These are phyloP conservation scores for Kodamaea alishanica DNA, from an alignment of 1,139 yeast species.

Conservation along the genomic window DNA sequence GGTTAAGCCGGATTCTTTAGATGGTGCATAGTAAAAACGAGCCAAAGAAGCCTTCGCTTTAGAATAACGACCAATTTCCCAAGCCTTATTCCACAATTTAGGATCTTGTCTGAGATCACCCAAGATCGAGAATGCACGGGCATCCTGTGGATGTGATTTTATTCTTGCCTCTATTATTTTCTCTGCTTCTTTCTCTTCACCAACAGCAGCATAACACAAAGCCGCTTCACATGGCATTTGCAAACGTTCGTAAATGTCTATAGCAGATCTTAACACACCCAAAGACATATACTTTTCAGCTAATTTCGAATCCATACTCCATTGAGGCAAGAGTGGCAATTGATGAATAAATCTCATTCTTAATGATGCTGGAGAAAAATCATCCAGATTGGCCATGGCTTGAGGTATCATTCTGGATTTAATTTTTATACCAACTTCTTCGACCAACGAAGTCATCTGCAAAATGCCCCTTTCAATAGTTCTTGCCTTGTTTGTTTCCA, in stretches of 20 bases:
- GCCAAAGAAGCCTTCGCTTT: conserved; percentile 86
- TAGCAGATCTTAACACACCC: conserved; percentile 83
- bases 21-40: conserved; percentile 66
- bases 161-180: conserved; percentile 55
- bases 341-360: conserved; percentile 72
- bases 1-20: conserved; percentile 47
- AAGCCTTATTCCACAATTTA: conserved; percentile 72
- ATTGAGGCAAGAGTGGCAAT: conserved; percentile 75
- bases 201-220: conserved; percentile 83
- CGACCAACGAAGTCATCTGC: conserved; percentile 89
- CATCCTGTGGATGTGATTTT: conserved; percentile 61
- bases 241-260: conserved; percentile 82
- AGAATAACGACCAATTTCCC: conserved; percentile 81
- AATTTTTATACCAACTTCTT: conserved; percentile 76
- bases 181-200: conserved; percentile 67
- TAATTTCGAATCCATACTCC: conserved; percentile 77
- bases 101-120: conserved; percentile 88
- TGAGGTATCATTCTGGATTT: conserved; percentile 59
- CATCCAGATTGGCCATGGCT: conserved; percentile 26
- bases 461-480: conserved; percentile 92
- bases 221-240: conserved; percentile 82
- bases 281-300: conserved; percentile 88
- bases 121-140: conserved; percentile 76
- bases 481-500: conserved; percentile 77
- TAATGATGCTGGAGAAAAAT: conserved; percentile 35